phyloP scores from a whole-genome alignment of 139 green algal species.

The Pseudopediastrum boryanum region DNA sequence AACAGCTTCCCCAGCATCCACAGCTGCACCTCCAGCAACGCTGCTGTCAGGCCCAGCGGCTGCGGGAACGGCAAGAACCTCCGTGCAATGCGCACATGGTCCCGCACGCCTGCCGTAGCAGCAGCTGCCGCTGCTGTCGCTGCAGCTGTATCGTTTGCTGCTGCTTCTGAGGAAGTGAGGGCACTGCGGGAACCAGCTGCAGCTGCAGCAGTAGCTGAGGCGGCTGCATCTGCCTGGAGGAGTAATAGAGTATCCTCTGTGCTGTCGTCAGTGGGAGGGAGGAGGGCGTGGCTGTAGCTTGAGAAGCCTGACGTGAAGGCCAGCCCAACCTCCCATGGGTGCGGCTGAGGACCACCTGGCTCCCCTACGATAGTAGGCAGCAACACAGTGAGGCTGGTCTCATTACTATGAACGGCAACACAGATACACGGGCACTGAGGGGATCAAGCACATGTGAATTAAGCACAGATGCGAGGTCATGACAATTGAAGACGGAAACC shows the following conservation, averaged over 20 bases:
- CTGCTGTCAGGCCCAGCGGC: constrained; percentile 52
- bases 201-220: constrained; percentile 4
- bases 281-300: constrained; percentile 20
- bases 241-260: not conserved
- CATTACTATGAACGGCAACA: too few relatives aligned
- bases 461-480: too few relatives aligned
- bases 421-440: too few relatives aligned
- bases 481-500: too few relatives aligned
- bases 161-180: not conserved
- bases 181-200: not conserved
- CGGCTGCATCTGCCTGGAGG: too few relatives aligned
- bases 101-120: constrained; percentile 6
- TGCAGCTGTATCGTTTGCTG: not conserved
- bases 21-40: constrained; percentile 67
- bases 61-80: constrained; percentile 61
- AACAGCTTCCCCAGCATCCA: constrained; percentile 66
- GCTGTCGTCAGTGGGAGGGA: constrained; percentile 1
- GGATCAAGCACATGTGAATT: too few relatives aligned
- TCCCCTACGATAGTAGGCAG: constrained; percentile 40
- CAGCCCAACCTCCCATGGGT: constrained; percentile 68
- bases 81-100: constrained; percentile 10
- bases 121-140: not conserved
- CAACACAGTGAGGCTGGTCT: not conserved
- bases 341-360: constrained; percentile 55
- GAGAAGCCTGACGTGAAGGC: constrained; percentile 29